Evolutionary conservation across 1,284 basidiomycete genomes (phyloP).

Genomic region (Mycena sp.): DNA sequence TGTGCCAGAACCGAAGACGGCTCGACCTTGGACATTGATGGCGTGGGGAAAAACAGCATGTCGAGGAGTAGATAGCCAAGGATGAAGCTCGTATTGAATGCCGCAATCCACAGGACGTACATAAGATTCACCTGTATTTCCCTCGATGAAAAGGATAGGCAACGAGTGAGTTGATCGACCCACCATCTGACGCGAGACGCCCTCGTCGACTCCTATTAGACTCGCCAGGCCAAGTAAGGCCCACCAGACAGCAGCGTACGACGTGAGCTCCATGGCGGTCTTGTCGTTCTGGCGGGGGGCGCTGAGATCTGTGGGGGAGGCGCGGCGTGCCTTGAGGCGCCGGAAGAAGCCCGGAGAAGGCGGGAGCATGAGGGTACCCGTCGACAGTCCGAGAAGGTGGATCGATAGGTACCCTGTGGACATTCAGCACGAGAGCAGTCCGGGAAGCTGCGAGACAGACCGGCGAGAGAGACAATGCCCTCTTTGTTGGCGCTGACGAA

Average conservation of each 20-base stretch:
- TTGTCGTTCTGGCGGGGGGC: slow-evolving; percentile 68
- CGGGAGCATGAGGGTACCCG: slow-evolving; percentile 85
- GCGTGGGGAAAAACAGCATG: slow-evolving; percentile 68
- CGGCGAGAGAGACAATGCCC: slow-evolving; percentile 84
- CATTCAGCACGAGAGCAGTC: not conserved
- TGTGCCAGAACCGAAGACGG: slow-evolving; percentile 38
- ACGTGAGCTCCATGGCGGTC: slow-evolving; percentile 78
- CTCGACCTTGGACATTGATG: slow-evolving; percentile 34
- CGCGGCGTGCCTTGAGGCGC: slow-evolving; percentile 44
- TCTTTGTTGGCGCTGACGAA: slow-evolving; percentile 92
- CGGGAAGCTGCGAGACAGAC: slow-evolving; percentile 22
- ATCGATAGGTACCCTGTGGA: slow-evolving; percentile 89
- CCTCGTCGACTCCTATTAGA: slow-evolving; percentile 49
- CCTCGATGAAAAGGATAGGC: slow-evolving; percentile 8
- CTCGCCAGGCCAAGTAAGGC: slow-evolving; percentile 55
- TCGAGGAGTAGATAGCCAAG: slow-evolving; percentile 86
- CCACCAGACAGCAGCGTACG: slow-evolving; percentile 88
- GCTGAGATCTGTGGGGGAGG: slow-evolving; percentile 31
- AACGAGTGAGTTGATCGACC: slow-evolving; percentile 88
- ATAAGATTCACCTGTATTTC: slow-evolving; percentile 79
- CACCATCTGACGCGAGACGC: slow-evolving; percentile 84
- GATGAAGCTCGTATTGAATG: slow-evolving; percentile 91
- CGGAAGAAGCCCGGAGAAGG: slow-evolving; percentile 79
- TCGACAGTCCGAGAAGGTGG: slow-evolving; percentile 86
- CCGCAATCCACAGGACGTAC: slow-evolving; percentile 91